A percentile compares a stretch with the other conserved stretches of the same genome.
phyloP scores from a whole-genome alignment of 2,329 filamentous ascomycete species.

The Penicillium crustosum region DNA sequence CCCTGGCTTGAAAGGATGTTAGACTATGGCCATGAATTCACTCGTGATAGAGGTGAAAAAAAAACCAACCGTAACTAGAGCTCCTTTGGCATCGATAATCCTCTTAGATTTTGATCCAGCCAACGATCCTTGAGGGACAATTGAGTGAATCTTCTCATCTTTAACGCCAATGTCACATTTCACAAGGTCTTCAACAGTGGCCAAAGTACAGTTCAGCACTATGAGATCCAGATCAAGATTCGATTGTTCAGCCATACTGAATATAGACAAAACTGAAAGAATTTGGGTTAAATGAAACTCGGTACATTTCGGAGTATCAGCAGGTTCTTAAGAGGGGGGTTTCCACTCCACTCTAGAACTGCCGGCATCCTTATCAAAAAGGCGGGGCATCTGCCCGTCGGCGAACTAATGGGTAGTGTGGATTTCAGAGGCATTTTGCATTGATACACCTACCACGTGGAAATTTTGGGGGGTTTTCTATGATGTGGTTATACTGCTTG shows the following conservation, averaged over 20 bases:
- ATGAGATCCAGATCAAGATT: background rate
- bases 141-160: constrained; percentile 10
- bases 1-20: constrained; percentile 36
- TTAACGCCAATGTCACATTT: constrained; percentile 15
- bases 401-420: background rate
- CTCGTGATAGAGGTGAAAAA: background rate
- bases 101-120: background rate
- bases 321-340: background rate
- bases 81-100: constrained; percentile 11
- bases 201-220: background rate
- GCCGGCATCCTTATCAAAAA: background rate
- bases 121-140: constrained; percentile 6
- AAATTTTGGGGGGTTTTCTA: too few relatives aligned
- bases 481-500: too few relatives aligned
- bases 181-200: background rate
- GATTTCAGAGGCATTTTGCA: background rate
- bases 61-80: background rate
- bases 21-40: background rate
- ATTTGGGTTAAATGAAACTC: background rate
- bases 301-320: background rate
- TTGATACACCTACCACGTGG: too few relatives aligned
- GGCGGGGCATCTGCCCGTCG: background rate
- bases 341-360: background rate
- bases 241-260: background rate
- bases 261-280: too few relatives aligned